A percentile compares a stretch with the other conserved stretches of the same genome.
phyloP scores from a whole-genome alignment of 345 rosid genomes.

The Salix dunnii region DNA sequence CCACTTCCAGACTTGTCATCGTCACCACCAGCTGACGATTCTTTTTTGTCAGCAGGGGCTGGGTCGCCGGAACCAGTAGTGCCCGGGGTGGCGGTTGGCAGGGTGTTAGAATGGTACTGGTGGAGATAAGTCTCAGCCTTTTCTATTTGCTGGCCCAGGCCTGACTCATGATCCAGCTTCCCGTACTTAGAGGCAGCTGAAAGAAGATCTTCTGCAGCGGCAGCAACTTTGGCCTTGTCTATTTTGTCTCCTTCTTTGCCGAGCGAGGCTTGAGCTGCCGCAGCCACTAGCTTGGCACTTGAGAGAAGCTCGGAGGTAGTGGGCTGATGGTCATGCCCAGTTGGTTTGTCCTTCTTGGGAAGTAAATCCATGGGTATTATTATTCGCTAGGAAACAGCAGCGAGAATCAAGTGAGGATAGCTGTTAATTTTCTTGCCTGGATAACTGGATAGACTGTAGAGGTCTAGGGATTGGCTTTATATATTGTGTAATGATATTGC shows the following conservation, averaged over 20 bases:
- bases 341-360: conserved; percentile 5
- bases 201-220: conserved; percentile 55
- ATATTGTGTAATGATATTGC: not conserved
- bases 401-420: not conserved
- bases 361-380: conserved; percentile 18
- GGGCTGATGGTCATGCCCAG: conserved; percentile 27
- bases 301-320: conserved; percentile 53
- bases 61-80: conserved; percentile 19
- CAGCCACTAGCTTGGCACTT: conserved; percentile 65
- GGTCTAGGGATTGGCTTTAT: not conserved
- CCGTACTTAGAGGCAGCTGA: conserved; percentile 62
- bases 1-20: conserved; percentile 43
- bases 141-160: conserved; percentile 56
- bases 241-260: conserved; percentile 37
- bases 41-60: not conserved
- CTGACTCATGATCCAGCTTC: conserved; percentile 50
- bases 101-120: conserved; percentile 36
- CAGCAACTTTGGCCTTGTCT: conserved; percentile 58
- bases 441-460: not conserved
- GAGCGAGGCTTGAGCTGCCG: conserved; percentile 48
- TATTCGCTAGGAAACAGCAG: not conserved
- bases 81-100: conserved; percentile 33
- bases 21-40: conserved; percentile 12
- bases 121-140: conserved; percentile 73
- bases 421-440: not conserved